Base-by-base conservation (phyloP, 202 grass and related monocot species). In the Panicum hallii region DNA sequence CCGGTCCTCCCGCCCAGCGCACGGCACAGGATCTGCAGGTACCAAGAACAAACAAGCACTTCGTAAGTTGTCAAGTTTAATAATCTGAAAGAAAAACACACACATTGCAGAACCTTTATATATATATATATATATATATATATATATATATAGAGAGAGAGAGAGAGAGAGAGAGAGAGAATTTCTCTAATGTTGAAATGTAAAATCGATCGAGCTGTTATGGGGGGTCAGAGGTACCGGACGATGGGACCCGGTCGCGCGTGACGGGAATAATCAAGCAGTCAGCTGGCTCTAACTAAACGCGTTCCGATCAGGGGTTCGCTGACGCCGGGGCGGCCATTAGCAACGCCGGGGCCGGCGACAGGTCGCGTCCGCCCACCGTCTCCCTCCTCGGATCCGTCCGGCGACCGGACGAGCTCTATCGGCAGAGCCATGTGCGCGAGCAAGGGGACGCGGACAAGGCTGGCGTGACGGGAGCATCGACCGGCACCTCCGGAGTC, bases 1-100 rank as follows among this genome's bases (percentile, higher is more conserved):
- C 91, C 96, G 0, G 89, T 95, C 80, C 87, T 86, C 0, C 96
- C 96, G 43, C 96, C 96, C 70, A 99, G 65, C 17, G 96, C 96
- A 0, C 96, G 89, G 91, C 91, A 92, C 70, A 99, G 79, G 67
- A 99, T 74, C 96, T 99, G 86, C 64, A 87, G n/a, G 1, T 4
- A 38, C 36, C 23, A 19, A 0, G 4, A 13, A 47, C 10, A 11
- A 61, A 17, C 63, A 63, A 40, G 0, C 63, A 36, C 14, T 34
- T 60, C 2, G 42, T 7, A 5, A 41, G 49, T 20, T 34, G 5
- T 1, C 13, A 76, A 61, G 2, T 13, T 6, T 28, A 1, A 5
- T 13, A 4, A 28, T 42, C 38, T 8, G 48, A 12, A 65, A 22
- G 5, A 75, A 26, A 7, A 61, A 61, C 12, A 26, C 1, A 80